These are phyloP conservation scores for Clavispora asparagi DNA, from an alignment of 805 yeast genomes.

Conservation along the genomic window DNA sequence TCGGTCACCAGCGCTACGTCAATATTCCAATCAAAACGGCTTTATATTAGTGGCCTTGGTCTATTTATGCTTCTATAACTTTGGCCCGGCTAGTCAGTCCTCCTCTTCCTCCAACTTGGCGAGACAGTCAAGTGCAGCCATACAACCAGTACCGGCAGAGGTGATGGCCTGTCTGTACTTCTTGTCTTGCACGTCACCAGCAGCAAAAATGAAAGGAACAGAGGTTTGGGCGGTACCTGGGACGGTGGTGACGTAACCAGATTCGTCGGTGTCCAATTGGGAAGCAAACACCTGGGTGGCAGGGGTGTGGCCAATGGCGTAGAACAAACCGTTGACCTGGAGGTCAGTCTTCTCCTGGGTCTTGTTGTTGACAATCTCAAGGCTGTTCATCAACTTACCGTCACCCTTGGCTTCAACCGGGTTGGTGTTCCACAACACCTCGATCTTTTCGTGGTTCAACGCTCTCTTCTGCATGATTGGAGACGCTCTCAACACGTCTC, in stretches of 20 bases:
- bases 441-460: conserved; percentile 77
- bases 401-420: conserved; percentile 90
- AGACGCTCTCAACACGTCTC: conserved; percentile 91
- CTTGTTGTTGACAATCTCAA: conserved; percentile 64
- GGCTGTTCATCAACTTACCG: conserved; percentile 69
- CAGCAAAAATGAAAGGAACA: conserved; percentile 90
- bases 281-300: conserved; percentile 78
- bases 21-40: neutral
- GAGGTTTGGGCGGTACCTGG: conserved; percentile 90
- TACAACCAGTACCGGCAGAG: conserved; percentile 99
- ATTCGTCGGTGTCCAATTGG: conserved; percentile 79
- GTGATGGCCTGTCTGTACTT: conserved; percentile 98
- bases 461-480: conserved; percentile 96
- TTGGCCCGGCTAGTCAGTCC: conserved; percentile 9
- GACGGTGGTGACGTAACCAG: conserved; percentile 81
- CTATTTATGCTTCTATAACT: conserved; percentile 1
- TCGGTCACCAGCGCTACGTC: no score
- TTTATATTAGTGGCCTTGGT: neutral
- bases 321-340: conserved; percentile 86
- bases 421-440: conserved; percentile 81
- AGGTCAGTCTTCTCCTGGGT: conserved; percentile 66
- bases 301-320: conserved; percentile 96
- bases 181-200: conserved; percentile 98
- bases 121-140: conserved; percentile 92
- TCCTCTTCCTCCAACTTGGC: conserved; percentile 18